Evolutionary conservation across 2,329 filamentous ascomycete genomes (phyloP).

Genomic region (Fusarium goolgardi): DNA sequence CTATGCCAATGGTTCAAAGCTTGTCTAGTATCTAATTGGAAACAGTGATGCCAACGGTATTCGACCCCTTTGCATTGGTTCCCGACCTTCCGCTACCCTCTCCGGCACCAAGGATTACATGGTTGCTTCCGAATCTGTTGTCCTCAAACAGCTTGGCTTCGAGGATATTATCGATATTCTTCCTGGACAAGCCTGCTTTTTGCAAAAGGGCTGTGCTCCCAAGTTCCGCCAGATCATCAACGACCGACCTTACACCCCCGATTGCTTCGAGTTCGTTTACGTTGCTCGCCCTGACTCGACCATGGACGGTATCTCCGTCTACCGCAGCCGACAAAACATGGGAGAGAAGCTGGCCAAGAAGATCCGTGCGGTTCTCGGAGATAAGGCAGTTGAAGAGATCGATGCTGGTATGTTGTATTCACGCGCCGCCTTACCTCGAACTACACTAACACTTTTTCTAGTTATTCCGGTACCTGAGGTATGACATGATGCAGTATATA

Average conservation of each 20-base stretch:
- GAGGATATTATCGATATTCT: conserved; percentile 78
- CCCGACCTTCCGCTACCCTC: conserved; percentile 72
- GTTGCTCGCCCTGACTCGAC: conserved; percentile 84
- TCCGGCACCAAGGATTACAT: conserved; percentile 82
- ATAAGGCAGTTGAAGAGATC: conserved; percentile 78
- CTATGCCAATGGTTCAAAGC: conserved; percentile 60
- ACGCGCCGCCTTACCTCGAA: neutral
- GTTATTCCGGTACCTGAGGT: conserved; percentile 64
- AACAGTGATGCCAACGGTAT: conserved; percentile 68
- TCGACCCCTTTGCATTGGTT: conserved; percentile 83
- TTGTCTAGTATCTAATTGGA: conserved; percentile 60
- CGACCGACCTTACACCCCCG: conserved; percentile 78
- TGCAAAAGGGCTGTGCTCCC: conserved; percentile 79
- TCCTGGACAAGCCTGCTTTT: conserved; percentile 87
- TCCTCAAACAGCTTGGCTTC: conserved; percentile 84
- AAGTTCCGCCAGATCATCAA: conserved; percentile 80
- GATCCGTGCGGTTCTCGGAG: conserved; percentile 74
- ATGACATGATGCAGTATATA: conserved; percentile 1
- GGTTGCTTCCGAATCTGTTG: conserved; percentile 90
- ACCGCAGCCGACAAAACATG: conserved; percentile 88
- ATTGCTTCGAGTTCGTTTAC: conserved; percentile 71
- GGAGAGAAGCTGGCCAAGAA: conserved; percentile 81
- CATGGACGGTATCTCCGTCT: conserved; percentile 90
- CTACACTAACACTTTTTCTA: conserved; percentile 15
- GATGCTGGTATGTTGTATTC: conserved; percentile 64